A percentile compares a stretch with the other conserved stretches of the same genome.
Conservation (phyloP, 1,139 yeast species). For the Zygosaccharomyces sapae region DNA sequence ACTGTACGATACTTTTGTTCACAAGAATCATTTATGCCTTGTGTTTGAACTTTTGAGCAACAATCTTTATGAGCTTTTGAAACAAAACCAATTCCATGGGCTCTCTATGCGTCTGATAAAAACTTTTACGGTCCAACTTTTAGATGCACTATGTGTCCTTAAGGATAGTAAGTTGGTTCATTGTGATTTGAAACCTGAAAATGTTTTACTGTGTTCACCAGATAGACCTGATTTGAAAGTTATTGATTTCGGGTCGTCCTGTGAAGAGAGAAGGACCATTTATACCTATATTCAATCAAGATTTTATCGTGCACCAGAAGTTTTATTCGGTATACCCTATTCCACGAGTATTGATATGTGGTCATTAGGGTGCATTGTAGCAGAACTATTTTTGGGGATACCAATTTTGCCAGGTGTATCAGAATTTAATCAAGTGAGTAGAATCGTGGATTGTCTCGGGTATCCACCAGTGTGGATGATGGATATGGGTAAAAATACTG, state of each 20-base stretch:
- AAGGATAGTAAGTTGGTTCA: conserved; percentile 85
- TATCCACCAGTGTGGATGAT: conserved; percentile 94
- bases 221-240: conserved; percentile 88
- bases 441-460: conserved; percentile 81
- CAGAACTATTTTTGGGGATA: conserved; percentile 85
- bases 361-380: conserved; percentile 96
- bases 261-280: conserved; percentile 83
- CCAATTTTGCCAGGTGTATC: conserved; percentile 96
- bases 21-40: conserved; percentile 85
- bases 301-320: conserved; percentile 95
- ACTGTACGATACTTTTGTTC: conserved; percentile 84
- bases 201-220: conserved; percentile 73
- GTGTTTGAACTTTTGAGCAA: conserved; percentile 88
- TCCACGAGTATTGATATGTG: conserved; percentile 96
- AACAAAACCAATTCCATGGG: conserved; percentile 93
- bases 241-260: conserved; percentile 95
- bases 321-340: conserved; percentile 82
- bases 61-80: conserved; percentile 82
- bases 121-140: conserved; percentile 69
- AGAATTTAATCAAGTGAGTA: conserved; percentile 82
- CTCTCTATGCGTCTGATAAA: conserved; percentile 75
- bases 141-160: conserved; percentile 74
- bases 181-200: conserved; percentile 96
- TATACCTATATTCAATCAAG: conserved; percentile 95
- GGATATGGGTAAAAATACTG: conserved; percentile 85